Base-by-base conservation (phyloP, 1,284 basidiomycete species). In the Ceratobasidium sp. region DNA sequence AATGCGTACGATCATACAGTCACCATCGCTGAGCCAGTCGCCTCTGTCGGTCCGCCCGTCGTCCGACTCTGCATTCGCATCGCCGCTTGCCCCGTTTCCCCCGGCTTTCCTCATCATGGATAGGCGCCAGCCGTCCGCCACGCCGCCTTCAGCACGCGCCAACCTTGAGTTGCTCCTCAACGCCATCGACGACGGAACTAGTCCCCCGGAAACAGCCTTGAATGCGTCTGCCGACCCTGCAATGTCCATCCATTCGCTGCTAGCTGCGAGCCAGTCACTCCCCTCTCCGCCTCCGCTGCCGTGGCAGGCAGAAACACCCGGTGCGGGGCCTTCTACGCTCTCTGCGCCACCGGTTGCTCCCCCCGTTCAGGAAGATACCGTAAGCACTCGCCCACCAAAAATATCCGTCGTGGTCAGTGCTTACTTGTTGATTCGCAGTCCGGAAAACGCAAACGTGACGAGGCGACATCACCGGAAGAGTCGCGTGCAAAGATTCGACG, bases 81-180 rank as follows among this genome's bases (percentile, higher is more conserved):
- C 59, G 59, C 39, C 45, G 26, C 46, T 52, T 16, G 46, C 61
- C 28, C 61, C 61, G 21, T 65, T 65, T 34, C 61, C 30, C 1
- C 46, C 61, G 32, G 45, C 48, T 45, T 65, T 50, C 23, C 21
- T 55, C 14, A 14, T 50, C 34, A 67, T 67, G 64, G 64, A 67
- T 23, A 48, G 64, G 14, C 64, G 28, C 41, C 59, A 36, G 39
- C 59, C 64, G 9, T 39, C 32, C 32, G 64, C 48, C 50, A 59
- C 57, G 57, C 50, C 64, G 4, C 64, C 69, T 1, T 70, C 65
- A 18, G 45, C 61, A 28, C 71, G 71, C 60, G 60, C 71, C 28
- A 72, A 72, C 39, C 60, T 72, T 18, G 71, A 72, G 46, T 60
- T 72, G n/a, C 60, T 72, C 12, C 58, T 64, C 71, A 72, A 64